phyloP scores from a whole-genome alignment of 2,329 filamentous ascomycete genomes.

The Volutella citrinella region DNA sequence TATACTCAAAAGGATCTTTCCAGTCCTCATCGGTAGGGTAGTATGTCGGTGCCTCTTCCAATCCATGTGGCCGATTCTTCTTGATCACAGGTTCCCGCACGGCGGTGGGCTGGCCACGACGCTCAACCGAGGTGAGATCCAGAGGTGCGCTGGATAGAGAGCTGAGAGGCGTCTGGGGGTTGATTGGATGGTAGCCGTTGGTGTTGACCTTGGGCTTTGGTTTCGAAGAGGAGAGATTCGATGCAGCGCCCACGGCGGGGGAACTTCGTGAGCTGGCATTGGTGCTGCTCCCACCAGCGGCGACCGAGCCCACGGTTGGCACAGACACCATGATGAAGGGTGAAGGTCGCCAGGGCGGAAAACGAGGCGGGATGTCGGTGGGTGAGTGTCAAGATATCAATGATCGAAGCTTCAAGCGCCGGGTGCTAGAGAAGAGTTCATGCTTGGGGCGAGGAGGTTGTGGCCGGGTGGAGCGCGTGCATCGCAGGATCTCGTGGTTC shows the following conservation, averaged over 20 bases:
- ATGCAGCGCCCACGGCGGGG: conserved; percentile 41
- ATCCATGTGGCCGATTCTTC: conserved; percentile 75
- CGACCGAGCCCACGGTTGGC: conserved; percentile 35
- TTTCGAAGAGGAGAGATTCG: conserved; percentile 38
- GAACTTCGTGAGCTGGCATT: conserved; percentile 52
- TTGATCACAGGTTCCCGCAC: conserved; percentile 74
- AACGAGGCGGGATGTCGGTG: no score
- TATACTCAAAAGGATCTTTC: conserved; percentile 89
- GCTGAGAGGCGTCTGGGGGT: conserved; percentile 51
- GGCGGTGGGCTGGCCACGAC: conserved; percentile 77
- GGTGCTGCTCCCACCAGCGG: conserved; percentile 37
- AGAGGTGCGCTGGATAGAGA: conserved; percentile 61
- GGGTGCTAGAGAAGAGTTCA: no score
- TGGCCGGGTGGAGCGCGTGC: conserved; percentile 14
- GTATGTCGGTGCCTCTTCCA: conserved; percentile 89
- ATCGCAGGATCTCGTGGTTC: conserved; percentile 20
- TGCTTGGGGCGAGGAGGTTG: conserved; percentile 8
- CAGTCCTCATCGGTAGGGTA: conserved; percentile 90
- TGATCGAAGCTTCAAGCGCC: no score
- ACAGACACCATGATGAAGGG: conserved; percentile 37
- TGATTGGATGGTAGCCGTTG: conserved; percentile 51
- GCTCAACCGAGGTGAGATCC: conserved; percentile 86
- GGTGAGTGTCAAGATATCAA: no score
- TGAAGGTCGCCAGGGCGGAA: conserved; percentile 5
- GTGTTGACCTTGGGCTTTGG: conserved; percentile 52